Conservation (phyloP, 2,329 filamentous ascomycete species). For the Ilyonectria robusta region DNA sequence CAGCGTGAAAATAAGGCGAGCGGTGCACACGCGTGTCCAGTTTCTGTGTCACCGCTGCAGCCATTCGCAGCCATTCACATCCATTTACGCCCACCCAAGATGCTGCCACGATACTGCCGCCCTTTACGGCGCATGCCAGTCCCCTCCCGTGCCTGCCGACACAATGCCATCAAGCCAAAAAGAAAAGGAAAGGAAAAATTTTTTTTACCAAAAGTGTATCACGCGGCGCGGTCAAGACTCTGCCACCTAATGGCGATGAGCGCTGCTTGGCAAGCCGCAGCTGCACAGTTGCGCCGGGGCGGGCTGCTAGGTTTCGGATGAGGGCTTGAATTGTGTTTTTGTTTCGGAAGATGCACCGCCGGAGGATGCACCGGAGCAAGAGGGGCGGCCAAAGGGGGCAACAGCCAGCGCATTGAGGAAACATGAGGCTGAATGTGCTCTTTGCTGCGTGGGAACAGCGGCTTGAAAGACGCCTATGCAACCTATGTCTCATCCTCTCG, state of each 20-base stretch:
- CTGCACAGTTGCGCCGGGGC: neutral
- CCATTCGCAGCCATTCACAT: too few relatives aligned
- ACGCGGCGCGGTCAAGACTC: too few relatives aligned
- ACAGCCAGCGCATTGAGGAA: neutral
- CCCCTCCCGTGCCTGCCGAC: too few relatives aligned
- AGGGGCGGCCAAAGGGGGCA: too few relatives aligned
- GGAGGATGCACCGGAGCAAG: too few relatives aligned
- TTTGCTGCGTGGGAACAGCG: neutral
- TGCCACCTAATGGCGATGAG: too few relatives aligned
- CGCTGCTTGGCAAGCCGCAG: neutral
- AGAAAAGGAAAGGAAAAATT: neutral
- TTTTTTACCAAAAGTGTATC: too few relatives aligned
- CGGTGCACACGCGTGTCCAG: neutral
- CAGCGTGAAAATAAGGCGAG: neutral
- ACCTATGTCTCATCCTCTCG: neutral
- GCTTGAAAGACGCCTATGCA: neutral
- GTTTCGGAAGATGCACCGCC: neutral
- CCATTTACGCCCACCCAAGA: too few relatives aligned
- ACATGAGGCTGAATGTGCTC: neutral
- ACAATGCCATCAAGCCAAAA: neutral
- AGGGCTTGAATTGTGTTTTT: too few relatives aligned
- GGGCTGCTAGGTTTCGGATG: too few relatives aligned
- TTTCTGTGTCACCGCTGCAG: neutral
- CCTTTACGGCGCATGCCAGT: too few relatives aligned
- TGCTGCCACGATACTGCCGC: too few relatives aligned